phyloP scores from a whole-genome alignment of 164 flowering plant species.

The Vitis amurensis region DNA sequence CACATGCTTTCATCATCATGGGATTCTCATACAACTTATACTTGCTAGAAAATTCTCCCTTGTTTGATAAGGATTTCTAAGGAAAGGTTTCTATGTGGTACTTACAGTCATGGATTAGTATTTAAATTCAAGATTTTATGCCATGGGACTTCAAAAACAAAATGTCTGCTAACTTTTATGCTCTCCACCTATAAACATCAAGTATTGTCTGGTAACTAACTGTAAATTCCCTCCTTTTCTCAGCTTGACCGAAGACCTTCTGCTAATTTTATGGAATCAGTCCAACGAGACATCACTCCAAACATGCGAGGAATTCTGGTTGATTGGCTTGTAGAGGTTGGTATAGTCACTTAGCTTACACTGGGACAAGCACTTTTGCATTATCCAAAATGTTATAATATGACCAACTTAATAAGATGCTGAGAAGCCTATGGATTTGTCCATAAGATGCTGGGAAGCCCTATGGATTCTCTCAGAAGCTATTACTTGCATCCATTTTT shows the following conservation, averaged over 20 bases:
- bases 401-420: not conserved
- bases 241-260: constrained; percentile 77
- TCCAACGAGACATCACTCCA: constrained; percentile 77
- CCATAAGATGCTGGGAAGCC: not conserved
- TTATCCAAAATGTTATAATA: no score
- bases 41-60: not conserved
- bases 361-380: not conserved
- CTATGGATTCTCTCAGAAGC: not conserved
- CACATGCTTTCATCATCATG: not conserved
- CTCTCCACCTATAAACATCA: not conserved
- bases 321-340: constrained; percentile 99
- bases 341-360: constrained; percentile 9
- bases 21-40: not conserved
- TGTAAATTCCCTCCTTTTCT: constrained; percentile 6
- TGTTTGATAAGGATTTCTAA: not conserved
- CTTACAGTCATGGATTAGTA: not conserved
- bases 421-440: not conserved
- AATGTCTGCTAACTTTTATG: not conserved
- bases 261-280: constrained; percentile 66
- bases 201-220: constrained; percentile 10
- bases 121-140: not conserved
- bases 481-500: not conserved
- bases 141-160: not conserved
- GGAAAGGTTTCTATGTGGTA: not conserved
- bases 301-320: constrained; percentile 87